phyloP scores from a whole-genome alignment of 2,329 filamentous ascomycete genomes.

The Knoxdaviesia capensis region DNA sequence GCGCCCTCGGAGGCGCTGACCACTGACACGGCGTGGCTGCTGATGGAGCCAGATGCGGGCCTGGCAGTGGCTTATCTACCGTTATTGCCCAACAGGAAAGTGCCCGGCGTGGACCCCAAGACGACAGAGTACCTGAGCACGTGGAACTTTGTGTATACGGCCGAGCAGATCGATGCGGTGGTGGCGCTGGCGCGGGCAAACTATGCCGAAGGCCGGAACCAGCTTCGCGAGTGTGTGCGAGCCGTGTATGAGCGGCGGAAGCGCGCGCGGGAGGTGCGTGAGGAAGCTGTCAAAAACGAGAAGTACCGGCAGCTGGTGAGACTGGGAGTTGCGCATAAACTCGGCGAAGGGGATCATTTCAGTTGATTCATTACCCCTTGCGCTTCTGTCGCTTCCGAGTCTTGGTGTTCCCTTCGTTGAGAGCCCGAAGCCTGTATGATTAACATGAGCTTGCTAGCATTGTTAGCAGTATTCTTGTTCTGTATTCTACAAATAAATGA shows the following conservation, averaged over 20 bases:
- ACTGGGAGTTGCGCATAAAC: slow-evolving; percentile 26
- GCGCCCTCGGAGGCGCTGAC: slow-evolving; percentile 32
- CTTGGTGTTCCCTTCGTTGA: no score
- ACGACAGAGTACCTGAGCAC: slow-evolving; percentile 76
- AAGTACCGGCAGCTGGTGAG: slow-evolving; percentile 25
- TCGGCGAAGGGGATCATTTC: slow-evolving; percentile 48
- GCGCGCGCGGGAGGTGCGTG: slow-evolving; percentile 35
- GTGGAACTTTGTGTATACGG: slow-evolving; percentile 95
- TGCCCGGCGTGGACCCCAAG: slow-evolving; percentile 65
- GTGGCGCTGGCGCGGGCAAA: slow-evolving; percentile 70
- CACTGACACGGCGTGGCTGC: slow-evolving; percentile 44
- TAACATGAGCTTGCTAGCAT: no score
- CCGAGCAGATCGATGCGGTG: slow-evolving; percentile 72
- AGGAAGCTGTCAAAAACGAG: slow-evolving; percentile 18
- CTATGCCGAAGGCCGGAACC: slow-evolving; percentile 62
- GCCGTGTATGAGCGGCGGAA: slow-evolving; percentile 92
- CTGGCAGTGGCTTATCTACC: slow-evolving; percentile 84
- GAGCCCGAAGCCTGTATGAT: no score
- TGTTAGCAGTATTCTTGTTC: no score
- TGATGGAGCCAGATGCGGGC: slow-evolving; percentile 49
- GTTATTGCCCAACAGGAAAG: slow-evolving; percentile 62
- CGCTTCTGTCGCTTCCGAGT: not conserved
- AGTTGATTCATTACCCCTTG: slow-evolving; percentile 12
- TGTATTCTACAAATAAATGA: no score
- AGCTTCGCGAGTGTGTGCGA: slow-evolving; percentile 57